These are phyloP conservation scores for Trichoderma gamsii DNA, from an alignment of 495 filamentous ascomycete species.

Conservation along the genomic window DNA sequence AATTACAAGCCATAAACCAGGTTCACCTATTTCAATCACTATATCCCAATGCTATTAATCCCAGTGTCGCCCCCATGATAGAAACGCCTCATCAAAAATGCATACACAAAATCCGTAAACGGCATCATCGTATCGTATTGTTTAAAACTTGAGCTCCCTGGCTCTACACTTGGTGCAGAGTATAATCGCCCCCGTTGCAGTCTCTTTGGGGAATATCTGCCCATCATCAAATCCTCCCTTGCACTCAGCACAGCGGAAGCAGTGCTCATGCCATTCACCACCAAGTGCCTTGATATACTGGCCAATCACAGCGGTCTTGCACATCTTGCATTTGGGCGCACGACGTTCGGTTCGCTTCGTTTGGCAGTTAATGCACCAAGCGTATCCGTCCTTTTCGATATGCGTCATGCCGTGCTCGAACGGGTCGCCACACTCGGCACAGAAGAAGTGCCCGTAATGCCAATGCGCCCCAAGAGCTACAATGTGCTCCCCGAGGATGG, in stretches of 20 bases:
- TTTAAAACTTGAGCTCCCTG: constrained; percentile 44
- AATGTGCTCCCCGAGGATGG: constrained; percentile 94
- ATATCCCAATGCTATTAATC: not conserved
- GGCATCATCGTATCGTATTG: not conserved
- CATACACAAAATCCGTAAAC: constrained; percentile 16
- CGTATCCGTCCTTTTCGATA: constrained; percentile 98
- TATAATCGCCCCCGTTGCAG: constrained; percentile 35
- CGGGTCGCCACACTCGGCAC: constrained; percentile 95
- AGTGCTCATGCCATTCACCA: constrained; percentile 87
- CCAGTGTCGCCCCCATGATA: constrained; percentile 5
- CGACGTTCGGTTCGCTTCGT: constrained; percentile 69
- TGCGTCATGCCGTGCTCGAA: constrained; percentile 78
- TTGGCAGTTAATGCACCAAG: constrained; percentile 93
- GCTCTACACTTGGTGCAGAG: constrained; percentile 47
- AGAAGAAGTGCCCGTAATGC: constrained; percentile 99
- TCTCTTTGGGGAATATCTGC: constrained; percentile 46
- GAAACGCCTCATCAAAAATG: constrained; percentile 15
- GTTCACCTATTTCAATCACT: not conserved
- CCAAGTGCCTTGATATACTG: constrained; percentile 81
- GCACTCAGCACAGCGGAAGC: constrained; percentile 70
- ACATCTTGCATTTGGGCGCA: constrained; percentile 79
- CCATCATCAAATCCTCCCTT: constrained; percentile 48
- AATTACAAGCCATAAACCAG: not conserved
- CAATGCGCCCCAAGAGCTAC: constrained; percentile 90
- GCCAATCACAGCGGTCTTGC: constrained; percentile 76